A percentile compares a stretch with the other conserved stretches of the same genome.
phyloP scores from a whole-genome alignment of 2,329 filamentous ascomycete species.

The Hypoxylon sp. region DNA sequence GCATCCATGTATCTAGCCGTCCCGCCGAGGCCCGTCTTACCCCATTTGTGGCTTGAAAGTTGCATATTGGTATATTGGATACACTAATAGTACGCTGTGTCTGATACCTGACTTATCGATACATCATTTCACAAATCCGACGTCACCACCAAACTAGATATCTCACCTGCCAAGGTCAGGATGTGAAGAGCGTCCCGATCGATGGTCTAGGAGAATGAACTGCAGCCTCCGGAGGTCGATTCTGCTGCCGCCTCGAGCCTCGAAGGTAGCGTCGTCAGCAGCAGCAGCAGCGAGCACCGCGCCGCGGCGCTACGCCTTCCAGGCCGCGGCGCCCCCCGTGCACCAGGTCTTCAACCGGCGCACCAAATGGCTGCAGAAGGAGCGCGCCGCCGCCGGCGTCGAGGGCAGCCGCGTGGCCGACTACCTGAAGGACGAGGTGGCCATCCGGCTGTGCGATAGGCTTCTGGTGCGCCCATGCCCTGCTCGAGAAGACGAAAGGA shows the following conservation, averaged over 20 bases:
- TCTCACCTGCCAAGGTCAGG: constrained; percentile 21
- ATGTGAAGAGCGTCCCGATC: constrained; percentile 39
- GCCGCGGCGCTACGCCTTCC: constrained; percentile 75
- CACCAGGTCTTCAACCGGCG: constrained; percentile 91
- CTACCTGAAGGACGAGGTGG: constrained; percentile 93
- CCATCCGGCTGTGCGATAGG: constrained; percentile 81
- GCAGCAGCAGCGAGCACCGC: constrained; percentile 16
- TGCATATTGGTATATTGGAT: constrained; percentile 18
- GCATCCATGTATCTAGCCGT: background rate
- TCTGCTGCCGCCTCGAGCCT: constrained; percentile 26
- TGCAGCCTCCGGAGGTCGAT: constrained; percentile 35
- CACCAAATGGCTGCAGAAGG: constrained; percentile 90
- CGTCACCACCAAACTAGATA: constrained; percentile 22
- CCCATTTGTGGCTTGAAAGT: constrained; percentile 32
- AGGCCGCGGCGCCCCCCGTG: constrained; percentile 77
- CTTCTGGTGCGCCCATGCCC: constrained; percentile 63
- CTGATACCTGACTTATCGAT: constrained; percentile 27
- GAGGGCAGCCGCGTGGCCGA: constrained; percentile 81
- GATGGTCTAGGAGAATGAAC: constrained; percentile 42
- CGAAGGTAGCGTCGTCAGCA: too few relatives aligned
- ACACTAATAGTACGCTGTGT: too few relatives aligned
- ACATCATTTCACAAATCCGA: constrained; percentile 12
- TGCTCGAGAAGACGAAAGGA: background rate
- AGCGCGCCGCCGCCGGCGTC: constrained; percentile 76
- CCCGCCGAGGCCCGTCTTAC: too few relatives aligned